These are phyloP conservation scores for Lipomyces kockii DNA, from an alignment of 805 yeast species.

Conservation along the genomic window DNA sequence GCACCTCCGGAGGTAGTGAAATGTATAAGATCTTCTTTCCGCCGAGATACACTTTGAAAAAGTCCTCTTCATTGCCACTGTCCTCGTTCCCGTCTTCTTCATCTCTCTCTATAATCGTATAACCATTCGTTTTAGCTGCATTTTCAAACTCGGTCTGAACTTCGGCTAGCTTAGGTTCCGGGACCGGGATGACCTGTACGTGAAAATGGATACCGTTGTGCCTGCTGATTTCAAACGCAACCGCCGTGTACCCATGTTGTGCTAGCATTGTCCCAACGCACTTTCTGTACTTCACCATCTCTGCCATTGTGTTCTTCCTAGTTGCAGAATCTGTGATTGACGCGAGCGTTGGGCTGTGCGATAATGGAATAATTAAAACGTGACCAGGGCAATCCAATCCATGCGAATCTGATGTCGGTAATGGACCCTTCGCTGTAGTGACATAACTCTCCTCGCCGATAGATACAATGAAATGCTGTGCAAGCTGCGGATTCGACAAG, in stretches of 20 bases:
- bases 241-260: conserved; percentile 53
- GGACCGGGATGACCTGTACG: conserved; percentile 75
- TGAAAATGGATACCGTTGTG: conserved; percentile 72
- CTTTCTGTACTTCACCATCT: conserved; percentile 41
- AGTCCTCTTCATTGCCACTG: conserved; percentile 46
- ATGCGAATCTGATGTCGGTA: conserved; percentile 49
- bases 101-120: conserved; percentile 38
- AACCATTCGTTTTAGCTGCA: conserved; percentile 36
- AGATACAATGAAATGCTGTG: conserved; percentile 78
- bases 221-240: conserved; percentile 73
- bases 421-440: conserved; percentile 86
- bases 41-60: conserved; percentile 37
- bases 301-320: conserved; percentile 48
- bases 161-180: conserved; percentile 49
- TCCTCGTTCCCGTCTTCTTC: conserved; percentile 20
- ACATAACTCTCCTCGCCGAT: conserved; percentile 70
- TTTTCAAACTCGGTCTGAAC: conserved; percentile 49
- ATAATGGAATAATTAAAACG: conserved; percentile 77
- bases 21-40: conserved; percentile 28
- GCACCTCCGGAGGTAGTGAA: conserved; percentile 24
- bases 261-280: conserved; percentile 50
- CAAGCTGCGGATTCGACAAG: conserved; percentile 75
- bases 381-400: conserved; percentile 74
- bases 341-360: conserved; percentile 61
- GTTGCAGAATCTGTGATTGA: conserved; percentile 41